Base-by-base conservation (phyloP, 1,139 yeast genomes). In the Pichia sp. region DNA sequence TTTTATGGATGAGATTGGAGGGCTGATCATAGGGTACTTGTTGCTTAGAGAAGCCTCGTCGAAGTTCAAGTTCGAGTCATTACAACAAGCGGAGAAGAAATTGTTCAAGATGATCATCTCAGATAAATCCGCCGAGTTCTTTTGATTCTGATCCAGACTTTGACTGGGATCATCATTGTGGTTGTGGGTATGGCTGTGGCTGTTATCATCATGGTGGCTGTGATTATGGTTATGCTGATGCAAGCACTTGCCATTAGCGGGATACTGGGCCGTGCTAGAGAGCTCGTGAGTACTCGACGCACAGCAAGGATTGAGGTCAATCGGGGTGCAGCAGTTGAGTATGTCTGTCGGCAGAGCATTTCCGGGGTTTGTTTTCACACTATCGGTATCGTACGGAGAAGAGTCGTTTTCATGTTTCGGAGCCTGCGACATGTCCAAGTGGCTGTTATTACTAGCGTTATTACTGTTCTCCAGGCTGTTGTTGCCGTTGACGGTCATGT, bases 11-110 rank as follows among this genome's bases (percentile, higher is more conserved):
- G 51, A 51, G n/a, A 48, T 40, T 2, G 56, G 31, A 1, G 55
- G 51, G 16, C 30, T 30, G 20, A 50, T 48, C 17, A 38, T 17
- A 12, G 56, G 45, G 12, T n/a, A 29, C 24, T 53, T 42, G 9
- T 44, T 41, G 14, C 41, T 16, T 16, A 30, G 8, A 8, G 31
- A 17, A 16, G 9, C 12, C 12, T 31, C 34, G 12, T 16, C 36
- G 20, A 33, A 8, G 7, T 14, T 12, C 12, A 31, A 17, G 16
- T 38, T 29, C 16, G 51, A 7, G 7, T 50, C 56, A 41, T 55
- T 33, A 48, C 58, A 55, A 34, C 58, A 55, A 6, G 58, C 47
- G 2, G 55, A 29, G 31, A 55, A 55, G n/a, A 55, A 55, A 14
- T 53, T 50, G 20, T 55, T 53, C 14, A 55, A 20, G 4, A 34